These are phyloP conservation scores for Teratosphaeria pseudoeucalypti DNA, from an alignment of 2,329 filamentous ascomycete species.

Conservation along the genomic window DNA sequence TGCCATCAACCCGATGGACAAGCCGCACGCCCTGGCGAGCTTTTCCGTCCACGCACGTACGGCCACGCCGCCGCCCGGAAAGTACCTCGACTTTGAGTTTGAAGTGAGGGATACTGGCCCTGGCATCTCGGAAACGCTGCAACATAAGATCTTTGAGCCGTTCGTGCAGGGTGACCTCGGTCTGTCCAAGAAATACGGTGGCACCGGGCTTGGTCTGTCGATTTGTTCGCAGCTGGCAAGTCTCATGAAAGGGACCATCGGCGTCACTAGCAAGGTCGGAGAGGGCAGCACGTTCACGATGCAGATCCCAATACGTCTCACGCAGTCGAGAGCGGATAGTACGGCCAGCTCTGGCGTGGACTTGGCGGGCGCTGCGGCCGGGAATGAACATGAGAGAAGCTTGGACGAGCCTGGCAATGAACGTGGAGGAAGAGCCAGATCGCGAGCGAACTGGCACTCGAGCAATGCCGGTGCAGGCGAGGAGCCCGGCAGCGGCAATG, in stretches of 20 bases:
- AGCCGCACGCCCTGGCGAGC: slow-evolving; percentile 17
- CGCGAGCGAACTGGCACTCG: slow-evolving; percentile 9
- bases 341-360: slow-evolving; percentile 30
- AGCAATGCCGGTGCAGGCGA: neutral
- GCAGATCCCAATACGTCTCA: slow-evolving; percentile 68
- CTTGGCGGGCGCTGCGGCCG: slow-evolving; percentile 2
- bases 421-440: slow-evolving; percentile 6
- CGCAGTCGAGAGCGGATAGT: slow-evolving; percentile 55
- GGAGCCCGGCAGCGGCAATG: slow-evolving; percentile 2
- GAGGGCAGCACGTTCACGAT: slow-evolving; percentile 74
- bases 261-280: slow-evolving; percentile 59
- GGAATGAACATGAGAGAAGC: slow-evolving; percentile 5
- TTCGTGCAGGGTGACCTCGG: slow-evolving; percentile 90
- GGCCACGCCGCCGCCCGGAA: slow-evolving; percentile 44
- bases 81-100: slow-evolving; percentile 69
- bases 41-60: slow-evolving; percentile 12
- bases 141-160: slow-evolving; percentile 79
- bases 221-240: slow-evolving; percentile 80
- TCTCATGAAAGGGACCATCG: slow-evolving; percentile 71
- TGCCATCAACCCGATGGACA: slow-evolving; percentile 34
- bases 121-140: slow-evolving; percentile 68
- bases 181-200: slow-evolving; percentile 79
- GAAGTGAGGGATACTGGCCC: slow-evolving; percentile 82
- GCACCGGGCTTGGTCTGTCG: slow-evolving; percentile 76
- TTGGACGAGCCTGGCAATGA: slow-evolving; percentile 7